These are phyloP conservation scores for Crithidia mellificae DNA, from an alignment of 208 protist species.

Conservation along the genomic window DNA sequence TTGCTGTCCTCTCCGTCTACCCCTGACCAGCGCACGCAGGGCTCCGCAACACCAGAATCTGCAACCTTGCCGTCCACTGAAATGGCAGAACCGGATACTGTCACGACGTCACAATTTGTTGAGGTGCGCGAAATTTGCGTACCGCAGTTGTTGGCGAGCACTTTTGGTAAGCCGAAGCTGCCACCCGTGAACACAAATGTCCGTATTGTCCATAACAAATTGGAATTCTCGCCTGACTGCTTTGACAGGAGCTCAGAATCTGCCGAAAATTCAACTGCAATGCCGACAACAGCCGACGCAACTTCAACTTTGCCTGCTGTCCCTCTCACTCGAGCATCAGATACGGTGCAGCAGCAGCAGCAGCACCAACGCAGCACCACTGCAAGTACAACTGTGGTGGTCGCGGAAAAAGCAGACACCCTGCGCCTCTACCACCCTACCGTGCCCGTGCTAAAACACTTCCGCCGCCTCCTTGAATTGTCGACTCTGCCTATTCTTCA, in stretches of 20 bases:
- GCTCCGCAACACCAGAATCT: neutral
- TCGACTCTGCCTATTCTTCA: constrained; percentile 23
- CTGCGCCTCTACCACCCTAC: constrained; percentile 66
- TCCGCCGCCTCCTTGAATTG: constrained; percentile 28
- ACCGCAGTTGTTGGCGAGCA: constrained; percentile 42
- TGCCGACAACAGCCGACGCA: neutral
- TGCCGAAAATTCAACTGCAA: too few species aligned
- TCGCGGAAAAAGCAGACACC: constrained; percentile 52
- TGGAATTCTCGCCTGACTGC: too few species aligned
- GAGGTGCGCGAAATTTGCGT: constrained; percentile 29
- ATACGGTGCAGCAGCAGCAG: neutral
- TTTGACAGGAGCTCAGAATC: too few species aligned
- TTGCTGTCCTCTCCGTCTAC: neutral
- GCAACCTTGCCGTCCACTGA: neutral
- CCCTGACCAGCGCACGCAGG: neutral
- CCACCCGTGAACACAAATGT: constrained; percentile 14
- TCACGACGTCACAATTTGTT: too few species aligned
- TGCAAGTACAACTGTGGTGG: constrained; percentile 17
- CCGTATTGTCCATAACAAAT: neutral
- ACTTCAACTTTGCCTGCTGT: too few species aligned
- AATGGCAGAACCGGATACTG: neutral
- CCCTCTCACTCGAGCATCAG: neutral
- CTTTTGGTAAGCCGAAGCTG: constrained; percentile 50
- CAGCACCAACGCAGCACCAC: neutral
- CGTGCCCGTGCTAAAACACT: constrained; percentile 32